Evolutionary conservation across 305 asterid genomes (phyloP), one percentile per base, ranked within the genome.

Genomic region (Solanum hybrid): DNA sequence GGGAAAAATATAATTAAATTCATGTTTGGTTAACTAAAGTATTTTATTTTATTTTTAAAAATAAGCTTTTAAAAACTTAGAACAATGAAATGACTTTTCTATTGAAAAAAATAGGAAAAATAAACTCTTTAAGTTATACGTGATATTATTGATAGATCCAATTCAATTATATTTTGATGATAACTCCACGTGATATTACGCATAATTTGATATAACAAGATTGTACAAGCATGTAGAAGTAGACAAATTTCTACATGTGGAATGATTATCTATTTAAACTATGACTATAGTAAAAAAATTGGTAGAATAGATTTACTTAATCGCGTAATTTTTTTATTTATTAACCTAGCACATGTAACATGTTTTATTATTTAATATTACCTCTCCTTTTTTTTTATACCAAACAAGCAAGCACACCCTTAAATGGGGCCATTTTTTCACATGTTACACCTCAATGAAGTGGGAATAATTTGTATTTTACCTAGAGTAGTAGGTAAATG

Each of bases 251-350:
- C 10, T 57, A 17, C 4, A 17, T 6, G 24, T 57, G 24, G 24
- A 57, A 57, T 57, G 70, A 57, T 57, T 2, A 7, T 57, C 24
- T 57, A 17, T 6, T 51, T 51, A 51, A 57, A 57, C 2, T 57
- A 17, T 57, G 24, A 17, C 70, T 57, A 57, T 17, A 17, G 10
- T 57, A 57, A 17, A 2, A 51, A 15, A 2, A 2, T 51, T 1
- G 0, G 0, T 6, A 51, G 4, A 6, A 57, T 17, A 57, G 0
- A 17, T 57, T 57, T 57, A 0, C 10, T 57, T 57, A 57, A 17
- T 57, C 4, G 2, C 10, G 0, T 57, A 57, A 57, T 17, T 57
- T 17, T 15, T 7, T 5, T 5, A 14, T 51, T 51, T 2, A 51
- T 51, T 51, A 20, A 20, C 27, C 13, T n/a, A 65, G 2, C 6